Conservation (phyloP, 495 filamentous ascomycete genomes). For the Talaromyces thailandensis region DNA sequence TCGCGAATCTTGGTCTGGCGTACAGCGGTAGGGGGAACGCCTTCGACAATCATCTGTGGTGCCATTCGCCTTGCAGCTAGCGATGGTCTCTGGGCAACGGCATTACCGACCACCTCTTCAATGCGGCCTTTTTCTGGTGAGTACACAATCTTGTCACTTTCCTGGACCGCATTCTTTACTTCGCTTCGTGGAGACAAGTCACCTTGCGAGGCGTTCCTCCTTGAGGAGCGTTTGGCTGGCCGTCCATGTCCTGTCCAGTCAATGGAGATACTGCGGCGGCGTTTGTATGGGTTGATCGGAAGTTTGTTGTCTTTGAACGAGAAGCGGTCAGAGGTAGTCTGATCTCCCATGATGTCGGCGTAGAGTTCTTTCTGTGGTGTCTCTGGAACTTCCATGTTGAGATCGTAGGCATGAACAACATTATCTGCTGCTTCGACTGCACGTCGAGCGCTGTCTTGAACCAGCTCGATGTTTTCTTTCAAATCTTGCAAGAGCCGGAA, state of each 20-base stretch:
- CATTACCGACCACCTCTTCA: slow-evolving; percentile 34
- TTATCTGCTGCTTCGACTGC: slow-evolving; percentile 79
- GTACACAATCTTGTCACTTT: slow-evolving; percentile 38
- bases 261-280: slow-evolving; percentile 35
- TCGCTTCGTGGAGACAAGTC: slow-evolving; percentile 42
- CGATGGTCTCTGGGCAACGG: slow-evolving; percentile 33
- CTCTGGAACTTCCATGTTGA: slow-evolving; percentile 74
- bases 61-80: slow-evolving; percentile 32
- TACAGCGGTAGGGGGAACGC: slow-evolving; percentile 41
- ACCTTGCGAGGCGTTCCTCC: slow-evolving; percentile 24
- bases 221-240: slow-evolving; percentile 29
- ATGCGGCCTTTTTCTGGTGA: slow-evolving; percentile 28
- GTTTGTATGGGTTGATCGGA: slow-evolving; percentile 38
- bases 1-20: slow-evolving; percentile 56
- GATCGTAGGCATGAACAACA: slow-evolving; percentile 79
- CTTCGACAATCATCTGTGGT: slow-evolving; percentile 33
- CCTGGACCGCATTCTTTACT: slow-evolving; percentile 41
- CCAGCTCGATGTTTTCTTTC: slow-evolving; percentile 66
- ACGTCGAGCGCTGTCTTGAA: slow-evolving; percentile 72
- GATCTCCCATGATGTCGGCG: slow-evolving; percentile 20
- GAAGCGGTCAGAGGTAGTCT: slow-evolving; percentile 23
- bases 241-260: slow-evolving; percentile 20
- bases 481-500: slow-evolving; percentile 52
- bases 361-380: slow-evolving; percentile 37
- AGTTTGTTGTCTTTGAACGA: slow-evolving; percentile 38